Conservation (phyloP, 176 grass and related monocot species). For the Dactylis glomerata region DNA sequence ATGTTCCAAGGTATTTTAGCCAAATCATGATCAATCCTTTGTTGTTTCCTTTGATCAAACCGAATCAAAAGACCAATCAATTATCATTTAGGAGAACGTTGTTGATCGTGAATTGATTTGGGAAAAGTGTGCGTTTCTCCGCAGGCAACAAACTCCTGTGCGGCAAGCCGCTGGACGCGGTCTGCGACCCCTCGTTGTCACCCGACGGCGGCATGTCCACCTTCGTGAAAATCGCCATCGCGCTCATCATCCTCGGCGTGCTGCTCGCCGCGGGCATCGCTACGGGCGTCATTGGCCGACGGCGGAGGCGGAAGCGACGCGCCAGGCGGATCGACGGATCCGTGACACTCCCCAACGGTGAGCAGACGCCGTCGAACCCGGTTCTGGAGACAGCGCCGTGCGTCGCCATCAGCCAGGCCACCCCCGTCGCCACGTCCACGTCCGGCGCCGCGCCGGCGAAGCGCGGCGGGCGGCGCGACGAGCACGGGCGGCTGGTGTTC, state of each 20-base stretch:
- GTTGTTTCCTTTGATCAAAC: neutral
- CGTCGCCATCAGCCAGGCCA: conserved; percentile 32
- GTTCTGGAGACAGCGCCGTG: conserved; percentile 40
- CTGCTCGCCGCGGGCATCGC: conserved; percentile 25
- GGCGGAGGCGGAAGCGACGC: neutral
- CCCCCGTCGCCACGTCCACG: neutral
- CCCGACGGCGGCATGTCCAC: conserved; percentile 5
- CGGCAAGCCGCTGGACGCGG: conserved; percentile 51
- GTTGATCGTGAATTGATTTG: conserved; percentile 4
- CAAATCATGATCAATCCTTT: neutral
- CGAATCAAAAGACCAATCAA: neutral
- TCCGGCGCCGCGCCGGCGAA: neutral
- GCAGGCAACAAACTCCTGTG: conserved; percentile 74
- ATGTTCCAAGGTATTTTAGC: conserved; percentile 51
- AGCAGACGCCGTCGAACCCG: conserved; percentile 46
- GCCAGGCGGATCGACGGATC: neutral
- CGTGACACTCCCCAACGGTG: neutral
- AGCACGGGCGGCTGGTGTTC: conserved; percentile 78
- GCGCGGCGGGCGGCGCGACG: conserved; percentile 31
- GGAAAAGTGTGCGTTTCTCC: neutral
- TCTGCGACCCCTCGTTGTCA: conserved; percentile 14
- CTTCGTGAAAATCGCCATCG: conserved; percentile 15
- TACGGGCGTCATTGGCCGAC: conserved; percentile 5
- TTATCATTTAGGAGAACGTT: too few species aligned
- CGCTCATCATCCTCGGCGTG: conserved; percentile 33